phyloP scores from a whole-genome alignment of 768 basidiomycete genomes.

The Cantharellus cinnabarinus region DNA sequence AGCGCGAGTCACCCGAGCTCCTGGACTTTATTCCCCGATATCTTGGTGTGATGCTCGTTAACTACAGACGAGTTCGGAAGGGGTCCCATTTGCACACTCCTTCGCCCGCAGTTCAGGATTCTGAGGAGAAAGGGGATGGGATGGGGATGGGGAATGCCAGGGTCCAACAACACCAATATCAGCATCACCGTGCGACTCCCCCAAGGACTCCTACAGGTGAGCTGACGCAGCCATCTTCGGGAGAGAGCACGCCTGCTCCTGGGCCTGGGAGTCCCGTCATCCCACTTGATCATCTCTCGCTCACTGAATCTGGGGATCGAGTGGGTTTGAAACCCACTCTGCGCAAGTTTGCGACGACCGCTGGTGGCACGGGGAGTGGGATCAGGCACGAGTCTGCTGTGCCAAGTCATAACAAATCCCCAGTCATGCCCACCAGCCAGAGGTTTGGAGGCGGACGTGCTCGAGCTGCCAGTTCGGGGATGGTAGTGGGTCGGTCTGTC shows the following conservation, averaged over 20 bases:
- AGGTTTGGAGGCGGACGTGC: too few species aligned
- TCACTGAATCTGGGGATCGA: not conserved
- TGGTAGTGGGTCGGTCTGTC: not conserved
- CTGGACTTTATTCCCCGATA: slow-evolving; percentile 94
- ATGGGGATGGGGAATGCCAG: too few species aligned
- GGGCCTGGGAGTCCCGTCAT: not conserved
- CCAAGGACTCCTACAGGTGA: not conserved
- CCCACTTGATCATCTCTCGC: too few species aligned
- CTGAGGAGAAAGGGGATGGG: not conserved
- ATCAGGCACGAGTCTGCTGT: not conserved
- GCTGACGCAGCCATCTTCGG: too few species aligned
- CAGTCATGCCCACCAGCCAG: too few species aligned
- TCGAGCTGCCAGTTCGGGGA: not conserved
- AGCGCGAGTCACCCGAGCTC: slow-evolving; percentile 79
- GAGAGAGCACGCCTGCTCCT: not conserved
- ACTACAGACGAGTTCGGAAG: slow-evolving; percentile 54
- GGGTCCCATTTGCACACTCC: slow-evolving; percentile 1
- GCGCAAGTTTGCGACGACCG: not conserved
- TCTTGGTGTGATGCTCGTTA: slow-evolving; percentile 95
- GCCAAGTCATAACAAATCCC: too few species aligned
- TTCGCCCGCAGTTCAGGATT: slow-evolving; percentile 4
- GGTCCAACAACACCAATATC: not conserved
- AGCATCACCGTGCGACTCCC: not conserved
- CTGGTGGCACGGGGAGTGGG: not conserved
- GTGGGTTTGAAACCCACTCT: not conserved